Conservation (phyloP, 257 asterid genomes). For the Fraxinus cuspidata region DNA sequence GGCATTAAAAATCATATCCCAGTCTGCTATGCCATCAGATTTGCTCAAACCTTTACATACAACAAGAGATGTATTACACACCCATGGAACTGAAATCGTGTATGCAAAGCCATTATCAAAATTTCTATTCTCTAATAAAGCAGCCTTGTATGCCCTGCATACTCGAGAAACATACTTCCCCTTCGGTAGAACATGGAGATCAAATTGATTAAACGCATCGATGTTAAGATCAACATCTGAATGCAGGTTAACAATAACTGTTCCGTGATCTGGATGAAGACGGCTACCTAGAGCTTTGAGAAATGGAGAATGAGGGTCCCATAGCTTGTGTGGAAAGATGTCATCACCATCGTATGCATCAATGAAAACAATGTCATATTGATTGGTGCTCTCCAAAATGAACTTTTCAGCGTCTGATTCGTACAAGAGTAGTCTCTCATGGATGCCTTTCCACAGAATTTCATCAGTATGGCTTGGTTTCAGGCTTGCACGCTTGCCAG, state of each 20-base stretch:
- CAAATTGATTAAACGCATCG: constrained; percentile 25
- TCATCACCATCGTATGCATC: constrained; percentile 94
- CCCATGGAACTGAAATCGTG: constrained; percentile 76
- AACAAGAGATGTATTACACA: constrained; percentile 70
- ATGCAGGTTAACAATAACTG: constrained; percentile 83
- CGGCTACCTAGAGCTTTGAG: constrained; percentile 50
- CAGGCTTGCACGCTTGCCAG: constrained; percentile 46
- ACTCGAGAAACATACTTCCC: constrained; percentile 58
- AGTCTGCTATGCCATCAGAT: constrained; percentile 23
- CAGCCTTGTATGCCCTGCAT: constrained; percentile 53
- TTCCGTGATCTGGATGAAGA: constrained; percentile 79
- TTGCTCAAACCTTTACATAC: constrained; percentile 60
- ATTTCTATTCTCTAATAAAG: constrained; percentile 39
- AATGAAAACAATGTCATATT: constrained; percentile 67
- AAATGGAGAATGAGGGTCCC: constrained; percentile 70
- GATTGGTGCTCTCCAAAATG: constrained; percentile 45
- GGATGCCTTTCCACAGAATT: constrained; percentile 75
- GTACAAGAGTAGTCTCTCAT: constrained; percentile 60
- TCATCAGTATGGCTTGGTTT: constrained; percentile 45
- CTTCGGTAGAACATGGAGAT: constrained; percentile 32
- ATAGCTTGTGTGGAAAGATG: constrained; percentile 65
- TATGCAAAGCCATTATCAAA: constrained; percentile 49
- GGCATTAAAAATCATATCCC: constrained; percentile 40
- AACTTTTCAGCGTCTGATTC: constrained; percentile 79
- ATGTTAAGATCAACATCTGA: constrained; percentile 46